Evolutionary conservation across 2,329 filamentous ascomycete genomes (phyloP), one percentile per base, ranked within the genome.

Genomic region (Xylariaceae sp.): DNA sequence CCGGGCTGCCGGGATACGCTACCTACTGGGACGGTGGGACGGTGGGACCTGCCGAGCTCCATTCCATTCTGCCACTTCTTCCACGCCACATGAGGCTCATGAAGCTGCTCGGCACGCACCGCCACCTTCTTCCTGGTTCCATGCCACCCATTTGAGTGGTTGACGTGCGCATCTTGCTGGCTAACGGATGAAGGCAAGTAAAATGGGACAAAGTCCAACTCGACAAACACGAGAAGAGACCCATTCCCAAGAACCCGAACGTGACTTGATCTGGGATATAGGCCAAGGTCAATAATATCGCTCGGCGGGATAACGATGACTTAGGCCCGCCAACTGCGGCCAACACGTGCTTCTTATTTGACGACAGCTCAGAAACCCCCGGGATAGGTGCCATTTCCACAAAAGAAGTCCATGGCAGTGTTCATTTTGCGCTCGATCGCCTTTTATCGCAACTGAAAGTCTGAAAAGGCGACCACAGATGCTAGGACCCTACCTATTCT

Each of bases 161-260:
- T 62, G 60, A 62, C 60, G 57, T 58, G 50, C 54, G 54, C 60
- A 62, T 58, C 54, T 54, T 60, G 60, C 60, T 58, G 60, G 60
- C 60, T 62, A 50, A 57, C 20, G 47, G 54, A 41, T 12, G n/a
- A 16, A 41, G 21, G 37, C 40, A 26, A 43, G 19, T 37, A 40
- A 41, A 20, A 50, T 60, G 44, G n/a, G 14, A 48, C 41, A 51
- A 20, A 19, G 42, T 18, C 20, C 23, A 44, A 9, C 20, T 42
- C 56, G 51, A 58, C 20, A 49, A 40, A 37, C 32, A 3, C 32
- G 6, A 14, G 5, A 14, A 16, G 14, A 37, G 5, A 12, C 14
- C 3, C 32, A 7, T 37, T 10, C 32, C 3, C 14, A 16, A 12
- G 5, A 37, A 37, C 14, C 7, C 32, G 3, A 37, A 37, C 14